Conservation (phyloP, 23 red algal species). For the Gracilaria vermiculophylla region DNA sequence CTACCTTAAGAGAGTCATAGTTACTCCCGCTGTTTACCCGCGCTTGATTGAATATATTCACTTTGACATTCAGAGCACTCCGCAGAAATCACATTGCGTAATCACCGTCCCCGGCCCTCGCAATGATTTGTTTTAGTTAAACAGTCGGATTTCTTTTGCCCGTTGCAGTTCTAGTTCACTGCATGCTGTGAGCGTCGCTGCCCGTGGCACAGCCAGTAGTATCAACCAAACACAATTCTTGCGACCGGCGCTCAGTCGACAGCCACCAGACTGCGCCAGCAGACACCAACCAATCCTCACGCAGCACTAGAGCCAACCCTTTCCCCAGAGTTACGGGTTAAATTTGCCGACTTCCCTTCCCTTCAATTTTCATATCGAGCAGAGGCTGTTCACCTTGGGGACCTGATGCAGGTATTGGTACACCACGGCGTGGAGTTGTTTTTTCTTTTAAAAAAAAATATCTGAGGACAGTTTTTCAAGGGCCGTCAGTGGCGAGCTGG, state of each 20-base stretch:
- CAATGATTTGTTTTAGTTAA: slow-evolving; percentile 36
- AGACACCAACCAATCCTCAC: slow-evolving; percentile 20
- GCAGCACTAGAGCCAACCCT: slow-evolving; percentile 7
- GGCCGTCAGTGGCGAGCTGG: slow-evolving; percentile 42
- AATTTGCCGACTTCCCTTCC: neutral
- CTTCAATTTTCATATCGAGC: slow-evolving; percentile 2
- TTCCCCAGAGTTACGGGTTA: neutral
- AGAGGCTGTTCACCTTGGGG: slow-evolving; percentile 20
- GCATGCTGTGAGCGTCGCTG: slow-evolving; percentile 25
- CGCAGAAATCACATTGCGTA: slow-evolving; percentile 36
- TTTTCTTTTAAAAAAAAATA: neutral
- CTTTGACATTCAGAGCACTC: slow-evolving; percentile 27
- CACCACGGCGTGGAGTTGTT: slow-evolving; percentile 56
- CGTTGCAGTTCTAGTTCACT: slow-evolving; percentile 35
- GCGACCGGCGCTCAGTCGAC: neutral
- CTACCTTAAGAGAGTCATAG: slow-evolving; percentile 36
- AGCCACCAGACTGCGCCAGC: neutral
- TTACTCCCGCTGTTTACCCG: slow-evolving; percentile 37
- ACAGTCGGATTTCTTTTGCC: slow-evolving; percentile 26
- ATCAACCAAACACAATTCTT: neutral
- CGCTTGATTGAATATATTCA: slow-evolving; percentile 30
- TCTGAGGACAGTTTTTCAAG: slow-evolving; percentile 59
- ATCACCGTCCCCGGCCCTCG: slow-evolving; percentile 31
- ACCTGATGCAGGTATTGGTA: slow-evolving; percentile 87
- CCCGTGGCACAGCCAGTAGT: neutral